A percentile compares a stretch with the other conserved stretches of the same genome.
phyloP scores from a whole-genome alignment of 2,329 filamentous ascomycete genomes.

The Sporothrix protearum region DNA sequence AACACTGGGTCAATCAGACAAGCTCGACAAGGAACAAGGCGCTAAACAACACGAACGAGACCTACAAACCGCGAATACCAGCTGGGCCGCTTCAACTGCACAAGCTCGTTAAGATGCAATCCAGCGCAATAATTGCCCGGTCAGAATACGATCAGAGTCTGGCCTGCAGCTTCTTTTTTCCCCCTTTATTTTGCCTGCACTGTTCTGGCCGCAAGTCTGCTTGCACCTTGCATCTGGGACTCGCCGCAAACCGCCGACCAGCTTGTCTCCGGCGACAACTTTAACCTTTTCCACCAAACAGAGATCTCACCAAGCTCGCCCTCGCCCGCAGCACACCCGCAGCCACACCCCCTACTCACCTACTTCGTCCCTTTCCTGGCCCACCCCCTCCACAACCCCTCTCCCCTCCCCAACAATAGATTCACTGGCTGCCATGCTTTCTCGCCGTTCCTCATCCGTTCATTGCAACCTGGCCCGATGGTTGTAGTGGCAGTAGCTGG shows the following conservation, averaged over 20 bases:
- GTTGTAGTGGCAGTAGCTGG: not conserved
- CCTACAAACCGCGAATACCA: conserved; percentile 5
- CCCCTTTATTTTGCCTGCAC: not conserved
- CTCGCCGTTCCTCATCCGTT: not conserved
- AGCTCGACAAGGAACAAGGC: not conserved
- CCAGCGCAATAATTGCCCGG: conserved; percentile 3
- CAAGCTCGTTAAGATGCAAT: not conserved
- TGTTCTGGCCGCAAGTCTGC: not conserved
- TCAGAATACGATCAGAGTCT: not conserved
- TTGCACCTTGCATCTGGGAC: not conserved
- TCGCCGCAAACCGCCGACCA: not conserved
- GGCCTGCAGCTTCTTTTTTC: not conserved
- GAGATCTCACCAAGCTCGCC: conserved; percentile 7
- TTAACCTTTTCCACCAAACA: conserved; percentile 19
- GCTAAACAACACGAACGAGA: not conserved
- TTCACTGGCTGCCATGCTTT: conserved; percentile 1
- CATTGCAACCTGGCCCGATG: not conserved
- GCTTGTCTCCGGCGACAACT: too few species aligned
- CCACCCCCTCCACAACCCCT: not conserved
- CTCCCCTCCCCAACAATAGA: not conserved
- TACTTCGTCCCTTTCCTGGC: not conserved
- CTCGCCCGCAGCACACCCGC: not conserved
- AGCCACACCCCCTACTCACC: not conserved
- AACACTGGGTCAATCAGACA: not conserved
- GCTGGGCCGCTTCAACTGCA: not conserved